phyloP scores from a whole-genome alignment of 495 filamentous ascomycete species.

The Aspergillus heteromorphus region DNA sequence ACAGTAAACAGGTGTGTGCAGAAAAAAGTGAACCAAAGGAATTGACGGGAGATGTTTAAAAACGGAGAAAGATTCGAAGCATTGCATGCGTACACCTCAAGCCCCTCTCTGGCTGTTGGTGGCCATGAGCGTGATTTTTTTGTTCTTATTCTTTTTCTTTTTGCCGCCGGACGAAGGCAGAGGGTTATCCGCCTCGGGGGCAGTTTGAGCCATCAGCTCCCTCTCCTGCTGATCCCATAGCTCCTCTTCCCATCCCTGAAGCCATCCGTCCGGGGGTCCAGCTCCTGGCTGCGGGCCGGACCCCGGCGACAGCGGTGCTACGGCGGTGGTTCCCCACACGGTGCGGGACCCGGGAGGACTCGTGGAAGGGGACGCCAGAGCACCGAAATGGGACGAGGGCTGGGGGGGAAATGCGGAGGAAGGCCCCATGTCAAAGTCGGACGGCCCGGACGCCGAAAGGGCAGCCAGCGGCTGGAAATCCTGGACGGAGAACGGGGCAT shows the following conservation, averaged over 20 bases:
- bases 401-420: slow-evolving; percentile 57
- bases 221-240: slow-evolving; percentile 47
- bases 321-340: slow-evolving; percentile 77
- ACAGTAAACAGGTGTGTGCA: background rate
- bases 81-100: slow-evolving; percentile 5
- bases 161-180: slow-evolving; percentile 25
- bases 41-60: background rate
- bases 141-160: slow-evolving; percentile 81
- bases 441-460: slow-evolving; percentile 31
- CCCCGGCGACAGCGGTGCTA: slow-evolving; percentile 48
- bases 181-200: slow-evolving; percentile 21
- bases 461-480: slow-evolving; percentile 65
- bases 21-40: background rate
- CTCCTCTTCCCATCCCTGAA: slow-evolving; percentile 69
- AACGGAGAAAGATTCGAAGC: background rate
- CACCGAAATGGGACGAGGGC: slow-evolving; percentile 53
- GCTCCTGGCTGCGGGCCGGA: slow-evolving; percentile 30
- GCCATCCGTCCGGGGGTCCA: slow-evolving; percentile 67
- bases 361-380: slow-evolving; percentile 67
- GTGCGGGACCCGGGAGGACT: slow-evolving; percentile 71
- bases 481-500: slow-evolving; percentile 40
- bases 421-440: slow-evolving; percentile 37
- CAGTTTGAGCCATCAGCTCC: slow-evolving; percentile 34
- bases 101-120: slow-evolving; percentile 69
- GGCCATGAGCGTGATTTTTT: slow-evolving; percentile 94